Conservation (phyloP, 2,329 filamentous ascomycete species). For the Aulographum hederae region DNA sequence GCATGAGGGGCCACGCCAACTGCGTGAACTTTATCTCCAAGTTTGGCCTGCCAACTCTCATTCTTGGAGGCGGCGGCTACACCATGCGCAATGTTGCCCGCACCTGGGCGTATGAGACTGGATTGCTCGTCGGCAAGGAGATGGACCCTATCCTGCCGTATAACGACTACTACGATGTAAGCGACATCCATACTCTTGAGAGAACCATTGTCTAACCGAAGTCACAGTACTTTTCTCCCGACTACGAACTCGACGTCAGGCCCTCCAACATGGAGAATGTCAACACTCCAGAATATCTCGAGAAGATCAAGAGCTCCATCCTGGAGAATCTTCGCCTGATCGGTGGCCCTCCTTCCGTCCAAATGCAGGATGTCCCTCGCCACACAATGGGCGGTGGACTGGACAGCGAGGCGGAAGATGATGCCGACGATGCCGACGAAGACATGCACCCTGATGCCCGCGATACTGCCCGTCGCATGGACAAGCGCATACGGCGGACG, state of each 20-base stretch:
- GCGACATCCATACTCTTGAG: constrained; percentile 6
- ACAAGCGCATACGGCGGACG: constrained; percentile 56
- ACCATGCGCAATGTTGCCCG: constrained; percentile 48
- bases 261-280: constrained; percentile 58
- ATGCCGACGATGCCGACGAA: constrained; percentile 52
- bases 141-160: constrained; percentile 76
- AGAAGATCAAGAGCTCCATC: constrained; percentile 48
- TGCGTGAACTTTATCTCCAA: constrained; percentile 52
- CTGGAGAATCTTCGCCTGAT: constrained; percentile 49
- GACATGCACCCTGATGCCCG: constrained; percentile 74
- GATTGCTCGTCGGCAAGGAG: constrained; percentile 65
- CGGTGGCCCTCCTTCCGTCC: constrained; percentile 41
- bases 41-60: constrained; percentile 45
- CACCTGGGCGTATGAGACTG: constrained; percentile 50
- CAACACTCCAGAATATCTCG: constrained; percentile 48
- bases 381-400: constrained; percentile 36
- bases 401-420: constrained; percentile 47
- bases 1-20: constrained; percentile 52
- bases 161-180: constrained; percentile 79
- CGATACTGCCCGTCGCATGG: constrained; percentile 65
- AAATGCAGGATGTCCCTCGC: constrained; percentile 45
- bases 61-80: constrained; percentile 50
- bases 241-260: constrained; percentile 51
- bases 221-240: constrained; percentile 45
- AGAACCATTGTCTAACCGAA: constrained; percentile 12